Percentiles rank a stretch among this genome's conserved stretches.
These are phyloP conservation scores for Vitis rotundifolia DNA, from an alignment of 164 flowering plant species.

Conservation along the genomic window DNA sequence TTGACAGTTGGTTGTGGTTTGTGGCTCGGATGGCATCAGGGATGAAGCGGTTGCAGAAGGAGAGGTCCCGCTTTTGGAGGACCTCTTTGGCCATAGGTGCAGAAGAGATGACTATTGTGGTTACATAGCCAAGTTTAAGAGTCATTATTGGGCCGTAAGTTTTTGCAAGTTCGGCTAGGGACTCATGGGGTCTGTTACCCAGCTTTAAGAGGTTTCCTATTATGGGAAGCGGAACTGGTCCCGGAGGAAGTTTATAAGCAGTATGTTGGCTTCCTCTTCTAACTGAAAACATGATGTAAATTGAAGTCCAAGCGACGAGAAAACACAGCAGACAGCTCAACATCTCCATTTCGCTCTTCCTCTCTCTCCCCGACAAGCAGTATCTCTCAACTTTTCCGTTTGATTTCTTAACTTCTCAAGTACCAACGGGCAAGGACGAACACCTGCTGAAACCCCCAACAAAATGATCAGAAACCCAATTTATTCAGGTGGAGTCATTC, in stretches of 20 bases:
- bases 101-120: slow-evolving; percentile 18
- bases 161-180: slow-evolving; percentile 20
- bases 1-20: slow-evolving; percentile 7
- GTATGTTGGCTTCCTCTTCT: not conserved
- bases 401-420: too few relatives aligned
- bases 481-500: not conserved
- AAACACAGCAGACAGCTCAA: not conserved
- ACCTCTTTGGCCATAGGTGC: slow-evolving; percentile 13
- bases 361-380: not conserved
- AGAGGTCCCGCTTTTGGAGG: slow-evolving; percentile 20
- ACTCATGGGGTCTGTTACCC: slow-evolving; percentile 9
- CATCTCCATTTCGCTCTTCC: not conserved
- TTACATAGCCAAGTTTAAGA: slow-evolving; percentile 9
- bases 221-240: slow-evolving; percentile 10
- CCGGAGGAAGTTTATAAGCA: slow-evolving; percentile 18
- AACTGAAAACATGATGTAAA: not conserved
- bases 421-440: too few relatives aligned
- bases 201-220: slow-evolving; percentile 18
- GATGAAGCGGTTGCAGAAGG: slow-evolving; percentile 18
- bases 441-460: too few relatives aligned
- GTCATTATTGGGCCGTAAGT: slow-evolving; percentile 20
- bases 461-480: not conserved
- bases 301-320: not conserved
- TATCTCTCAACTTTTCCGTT: not conserved
- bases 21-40: slow-evolving; percentile 12